Conservation (phyloP, 345 rosid genomes). For the Lepidium didymum region DNA sequence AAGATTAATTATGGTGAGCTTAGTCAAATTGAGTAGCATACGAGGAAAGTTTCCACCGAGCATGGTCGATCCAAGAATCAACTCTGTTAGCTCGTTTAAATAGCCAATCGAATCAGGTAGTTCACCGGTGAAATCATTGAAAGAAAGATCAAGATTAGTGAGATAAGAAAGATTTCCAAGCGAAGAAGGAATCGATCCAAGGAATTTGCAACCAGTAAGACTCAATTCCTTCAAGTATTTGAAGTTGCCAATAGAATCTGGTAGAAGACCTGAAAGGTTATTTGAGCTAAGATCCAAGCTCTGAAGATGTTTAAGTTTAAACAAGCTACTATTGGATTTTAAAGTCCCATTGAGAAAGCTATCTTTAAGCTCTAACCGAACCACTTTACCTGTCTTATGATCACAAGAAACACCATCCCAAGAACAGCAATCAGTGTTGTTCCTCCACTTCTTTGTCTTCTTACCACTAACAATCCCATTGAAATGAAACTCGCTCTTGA, state of each 20-base stretch:
- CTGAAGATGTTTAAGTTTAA: neutral
- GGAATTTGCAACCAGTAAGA: neutral
- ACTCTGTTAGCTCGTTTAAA: neutral
- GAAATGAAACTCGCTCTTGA: neutral
- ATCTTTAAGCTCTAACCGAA: neutral
- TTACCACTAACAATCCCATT: neutral
- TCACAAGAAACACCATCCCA: conserved; percentile 25
- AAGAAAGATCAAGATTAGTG: conserved; percentile 15
- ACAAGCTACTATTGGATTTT: neutral
- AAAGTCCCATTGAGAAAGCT: conserved; percentile 3
- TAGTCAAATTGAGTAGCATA: neutral
- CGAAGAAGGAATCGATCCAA: conserved; percentile 24
- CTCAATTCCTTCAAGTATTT: neutral
- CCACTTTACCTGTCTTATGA: neutral
- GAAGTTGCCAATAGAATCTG: conserved; percentile 13
- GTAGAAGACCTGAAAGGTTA: conserved; percentile 13
- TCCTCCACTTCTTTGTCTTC: conserved; percentile 1
- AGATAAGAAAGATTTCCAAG: conserved; percentile 24
- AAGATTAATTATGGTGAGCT: neutral
- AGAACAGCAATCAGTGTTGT: conserved; percentile 6
- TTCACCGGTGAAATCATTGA: conserved; percentile 26
- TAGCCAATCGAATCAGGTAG: neutral
- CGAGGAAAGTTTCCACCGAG: neutral
- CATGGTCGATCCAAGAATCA: neutral
- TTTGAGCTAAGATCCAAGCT: neutral